Evolutionary conservation across 2,329 filamentous ascomycete genomes (phyloP), one percentile per base, ranked within the genome.

Genomic region (Cryphonectria carpinicola): DNA sequence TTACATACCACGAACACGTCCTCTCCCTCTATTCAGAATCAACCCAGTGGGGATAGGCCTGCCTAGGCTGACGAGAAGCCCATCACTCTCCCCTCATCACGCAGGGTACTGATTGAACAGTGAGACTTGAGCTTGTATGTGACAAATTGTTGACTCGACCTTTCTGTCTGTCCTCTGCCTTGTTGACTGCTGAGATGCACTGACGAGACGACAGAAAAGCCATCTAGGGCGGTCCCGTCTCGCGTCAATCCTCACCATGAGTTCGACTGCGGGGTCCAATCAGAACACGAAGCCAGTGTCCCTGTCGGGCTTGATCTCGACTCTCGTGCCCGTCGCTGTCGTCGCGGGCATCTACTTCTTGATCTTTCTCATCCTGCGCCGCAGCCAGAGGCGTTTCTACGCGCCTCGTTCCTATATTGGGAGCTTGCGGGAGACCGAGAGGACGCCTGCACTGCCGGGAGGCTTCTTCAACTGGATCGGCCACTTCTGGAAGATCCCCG

Each of bases 401-500:
- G 84, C 84, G 4, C 84, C 84, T 3, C 80, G 84, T 75, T 85
- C 84, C 4, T 86, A 86, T 70, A 76, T 86, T 10, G 84, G 84
- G 62, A 84, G 79, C 71, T 74, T 86, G 54, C 81, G 80, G 43
- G 79, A 82, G 69, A 82, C 86, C 74, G 84, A 89, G 72, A 88
- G 90, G 46, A 88, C 87, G 17, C 89, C 89, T 32, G 77, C 83
- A 1, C 83, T 91, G 0, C 88, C 90, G 3, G 84, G 79, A 37
- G 90, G 91, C 68, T 79, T 89, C 62, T 82, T 92, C 76, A 88
- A 91, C 75, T 94, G 92, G 92, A 80, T 94, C 70, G 81, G 81
- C 13, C 83, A 86, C 17, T 92, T 93, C 81, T 91, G 88, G 82
- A 87, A 86, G 75, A 86, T 88, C 60, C 87, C 87, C 4, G 95